Base-by-base conservation (phyloP, 1,284 basidiomycete genomes). In the Rhizopogon parksii region DNA sequence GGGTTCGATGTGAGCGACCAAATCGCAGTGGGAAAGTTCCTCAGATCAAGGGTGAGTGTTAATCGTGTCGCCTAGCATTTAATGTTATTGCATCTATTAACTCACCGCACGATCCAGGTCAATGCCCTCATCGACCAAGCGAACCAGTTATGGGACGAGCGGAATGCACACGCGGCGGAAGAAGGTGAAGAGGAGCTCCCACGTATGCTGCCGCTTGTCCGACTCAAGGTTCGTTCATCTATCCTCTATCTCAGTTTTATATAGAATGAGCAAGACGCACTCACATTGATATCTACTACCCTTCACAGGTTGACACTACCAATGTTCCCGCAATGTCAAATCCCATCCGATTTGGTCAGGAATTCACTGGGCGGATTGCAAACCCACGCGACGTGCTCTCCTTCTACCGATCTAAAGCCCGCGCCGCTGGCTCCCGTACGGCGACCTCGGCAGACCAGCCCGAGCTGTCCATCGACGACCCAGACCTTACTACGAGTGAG, bases 261-360 rank as follows among this genome's bases (percentile, higher is more conserved):
- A 2, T 19, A 25, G 9, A 24, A 49, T 9, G 25, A 48, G 30
- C 12, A 39, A 19, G 19, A 24, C 8, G 1, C 3, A 40, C 15
- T 14, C n/a, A 40, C 32, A 48, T 7, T 35, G 42, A 32, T 30
- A 43, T 47, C 45, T 14, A 50, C 36, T 25, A 19, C 12, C 40
- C 30, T 19, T 35, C 46, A 17, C 56, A 88, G 85, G 92, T 96
- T 21, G 93, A 97, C 64, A 95, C 93, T 0, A 92, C 90, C 0
- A 88, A 87, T 46, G 88, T 86, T 4, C 84, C 83, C 52, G 89
- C 91, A 58, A 91, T 93, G 72, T 91, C 88, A 43, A 99, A 99
- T 67, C 91, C 95, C 11, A 88, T 95, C 46, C 87, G 95, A 6
- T 97, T 99, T 65, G 95, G 96, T 0, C 94, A 96, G 67, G 92